Percentiles rank a stretch among this genome's conserved stretches.
phyloP scores from a whole-genome alignment of 331 rosid species.

The Telfairia occidentalis region DNA sequence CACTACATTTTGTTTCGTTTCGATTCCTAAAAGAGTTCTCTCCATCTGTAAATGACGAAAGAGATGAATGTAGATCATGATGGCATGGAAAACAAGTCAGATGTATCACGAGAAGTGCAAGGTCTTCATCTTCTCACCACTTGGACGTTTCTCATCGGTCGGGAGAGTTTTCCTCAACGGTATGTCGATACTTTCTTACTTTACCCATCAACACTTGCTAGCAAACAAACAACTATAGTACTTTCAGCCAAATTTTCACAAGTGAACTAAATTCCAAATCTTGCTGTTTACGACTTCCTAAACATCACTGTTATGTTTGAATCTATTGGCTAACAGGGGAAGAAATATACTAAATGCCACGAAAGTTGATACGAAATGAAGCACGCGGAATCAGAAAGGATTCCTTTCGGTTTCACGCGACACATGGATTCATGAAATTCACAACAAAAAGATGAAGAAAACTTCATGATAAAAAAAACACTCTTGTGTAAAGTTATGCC shows the following conservation, averaged over 20 bases:
- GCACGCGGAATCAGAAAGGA: background rate
- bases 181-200: background rate
- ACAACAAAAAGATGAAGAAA: background rate
- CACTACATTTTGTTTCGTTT: background rate
- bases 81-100: constrained; percentile 28
- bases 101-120: constrained; percentile 23
- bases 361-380: background rate
- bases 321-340: background rate
- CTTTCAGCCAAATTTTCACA: background rate
- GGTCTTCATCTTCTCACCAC: constrained; percentile 15
- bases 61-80: constrained; percentile 37
- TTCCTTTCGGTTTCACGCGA: background rate
- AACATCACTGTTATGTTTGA: background rate
- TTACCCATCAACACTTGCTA: background rate
- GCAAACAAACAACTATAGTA: background rate
- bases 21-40: constrained; percentile 1
- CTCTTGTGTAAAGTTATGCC: background rate
- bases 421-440: background rate
- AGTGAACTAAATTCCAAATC: background rate
- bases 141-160: background rate
- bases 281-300: background rate
- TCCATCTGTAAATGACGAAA: constrained; percentile 20
- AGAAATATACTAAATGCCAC: background rate
- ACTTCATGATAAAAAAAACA: background rate
- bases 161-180: background rate